Evolutionary conservation across 345 rosid species (phyloP).

Genomic region (Iberis pinnata): DNA sequence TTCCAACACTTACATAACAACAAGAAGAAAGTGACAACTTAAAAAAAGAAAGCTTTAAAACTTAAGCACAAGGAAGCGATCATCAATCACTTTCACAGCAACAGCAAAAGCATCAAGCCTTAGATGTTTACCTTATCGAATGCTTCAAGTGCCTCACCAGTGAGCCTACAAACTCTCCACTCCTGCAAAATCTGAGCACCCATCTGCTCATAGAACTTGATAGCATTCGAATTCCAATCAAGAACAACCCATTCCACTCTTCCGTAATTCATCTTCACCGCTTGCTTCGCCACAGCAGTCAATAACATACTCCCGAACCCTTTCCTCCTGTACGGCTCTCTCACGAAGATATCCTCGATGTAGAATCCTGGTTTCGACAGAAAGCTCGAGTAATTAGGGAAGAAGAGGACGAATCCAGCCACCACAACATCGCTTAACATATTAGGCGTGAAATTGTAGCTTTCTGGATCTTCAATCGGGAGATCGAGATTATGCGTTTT

Average conservation of each 20-base stretch:
- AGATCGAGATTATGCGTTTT: constrained; percentile 38
- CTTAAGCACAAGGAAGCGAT: neutral
- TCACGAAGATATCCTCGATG: constrained; percentile 73
- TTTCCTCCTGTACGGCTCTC: constrained; percentile 71
- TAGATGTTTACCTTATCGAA: constrained; percentile 37
- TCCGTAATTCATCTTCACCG: constrained; percentile 79
- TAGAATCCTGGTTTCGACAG: constrained; percentile 73
- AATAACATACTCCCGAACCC: constrained; percentile 72
- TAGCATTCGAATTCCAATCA: constrained; percentile 86
- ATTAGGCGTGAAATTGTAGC: constrained; percentile 36
- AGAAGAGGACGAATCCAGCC: constrained; percentile 81
- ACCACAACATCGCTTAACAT: constrained; percentile 33
- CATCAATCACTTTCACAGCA: neutral
- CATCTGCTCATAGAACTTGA: constrained; percentile 78
- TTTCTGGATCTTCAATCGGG: constrained; percentile 53
- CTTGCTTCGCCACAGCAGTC: constrained; percentile 75
- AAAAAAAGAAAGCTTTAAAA: neutral
- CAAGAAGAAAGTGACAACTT: neutral
- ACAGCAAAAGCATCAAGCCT: neutral
- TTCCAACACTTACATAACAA: constrained; percentile 10
- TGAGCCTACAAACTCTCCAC: constrained; percentile 80
- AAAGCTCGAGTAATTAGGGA: constrained; percentile 68
- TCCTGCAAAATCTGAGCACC: constrained; percentile 68
- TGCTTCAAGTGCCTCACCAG: constrained; percentile 74
- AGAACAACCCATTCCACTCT: constrained; percentile 90